Base-by-base conservation (phyloP, 2,329 filamentous ascomycete genomes). In the Pestalotiopsis sp. region DNA sequence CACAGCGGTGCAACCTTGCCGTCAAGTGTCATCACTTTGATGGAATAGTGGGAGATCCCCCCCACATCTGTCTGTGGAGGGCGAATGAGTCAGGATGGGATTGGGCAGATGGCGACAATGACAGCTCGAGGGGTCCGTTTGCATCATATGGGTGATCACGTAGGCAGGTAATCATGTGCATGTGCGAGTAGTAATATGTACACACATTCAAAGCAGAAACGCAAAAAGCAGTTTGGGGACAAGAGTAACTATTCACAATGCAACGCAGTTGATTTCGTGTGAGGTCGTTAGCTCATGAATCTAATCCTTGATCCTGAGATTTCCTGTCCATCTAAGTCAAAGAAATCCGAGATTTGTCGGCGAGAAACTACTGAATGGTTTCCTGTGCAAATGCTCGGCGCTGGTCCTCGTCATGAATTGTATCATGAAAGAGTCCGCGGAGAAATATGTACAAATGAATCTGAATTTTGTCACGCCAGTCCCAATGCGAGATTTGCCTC, bases 211-310 rank as follows among this genome's bases (percentile, higher is more conserved):
- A n/a, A n/a, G n/a, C 14, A 20, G 12, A 12, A 52, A 20, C 27
- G 12, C 11, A 5, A 13, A 13, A 27, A 13, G 23, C 14, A 13
- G 23, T 13, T 27, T 13, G 27, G 27, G 23, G 27, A 27, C 57
- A 39, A 62, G 31, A 62, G 17, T 38, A 20, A 62, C 25, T 60
- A 31, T 55, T 66, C 55, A 59, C 52, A 59, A 45, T 66, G 64
- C 64, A 66, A 66, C 41, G 41, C 45, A 65, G 25, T 65, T 58
- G 20, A 58, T 65, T 64, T 67, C 67, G 57, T 67, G 62, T 72
- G 27, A 61, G 27, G 36, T 69, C 71, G 71, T 66, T 72, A 73
- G 69, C 71, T 74, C 73, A 67, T 75, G 68, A 73, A 67, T 74
- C 72, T 74, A 36, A 75, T 73, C 69, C 71, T 66, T 67, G 68